These are phyloP conservation scores for Tolypocladium pustulatum DNA, from an alignment of 2,329 filamentous ascomycete species.

Conservation along the genomic window DNA sequence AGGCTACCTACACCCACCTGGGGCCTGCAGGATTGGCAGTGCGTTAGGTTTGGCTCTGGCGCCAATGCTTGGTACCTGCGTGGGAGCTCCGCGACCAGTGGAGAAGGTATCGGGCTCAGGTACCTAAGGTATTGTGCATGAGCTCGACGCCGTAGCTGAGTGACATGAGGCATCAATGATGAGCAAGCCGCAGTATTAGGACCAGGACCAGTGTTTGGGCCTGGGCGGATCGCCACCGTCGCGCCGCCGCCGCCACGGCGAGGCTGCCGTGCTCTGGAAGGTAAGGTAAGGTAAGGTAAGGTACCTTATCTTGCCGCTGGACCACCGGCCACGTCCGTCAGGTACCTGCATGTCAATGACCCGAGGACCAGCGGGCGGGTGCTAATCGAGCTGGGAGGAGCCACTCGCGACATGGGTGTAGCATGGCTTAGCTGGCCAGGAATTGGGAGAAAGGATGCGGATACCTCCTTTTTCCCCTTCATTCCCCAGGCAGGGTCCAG, in stretches of 20 bases:
- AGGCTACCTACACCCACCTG: not conserved
- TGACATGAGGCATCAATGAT: not conserved
- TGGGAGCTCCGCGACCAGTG: not conserved
- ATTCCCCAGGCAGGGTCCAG: constrained; percentile 5
- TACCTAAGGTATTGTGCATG: not conserved
- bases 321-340: not conserved
- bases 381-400: not conserved
- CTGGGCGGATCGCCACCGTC: not conserved
- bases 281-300: too few relatives aligned
- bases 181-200: not conserved
- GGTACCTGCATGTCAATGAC: not conserved
- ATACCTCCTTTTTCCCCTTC: constrained; percentile 1
- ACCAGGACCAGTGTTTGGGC: not conserved
- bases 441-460: not conserved
- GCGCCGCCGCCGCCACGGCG: not conserved
- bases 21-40: not conserved
- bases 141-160: not conserved
- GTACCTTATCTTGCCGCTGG: not conserved
- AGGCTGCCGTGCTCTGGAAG: not conserved
- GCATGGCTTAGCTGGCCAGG: not conserved
- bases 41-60: not conserved
- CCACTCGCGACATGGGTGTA: not conserved
- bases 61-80: not conserved
- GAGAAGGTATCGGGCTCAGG: not conserved
- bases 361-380: not conserved